Evolutionary conservation across 129 eudicot species (phyloP), one percentile per base, ranked within the genome.

Genomic region (Logfia minima): DNA sequence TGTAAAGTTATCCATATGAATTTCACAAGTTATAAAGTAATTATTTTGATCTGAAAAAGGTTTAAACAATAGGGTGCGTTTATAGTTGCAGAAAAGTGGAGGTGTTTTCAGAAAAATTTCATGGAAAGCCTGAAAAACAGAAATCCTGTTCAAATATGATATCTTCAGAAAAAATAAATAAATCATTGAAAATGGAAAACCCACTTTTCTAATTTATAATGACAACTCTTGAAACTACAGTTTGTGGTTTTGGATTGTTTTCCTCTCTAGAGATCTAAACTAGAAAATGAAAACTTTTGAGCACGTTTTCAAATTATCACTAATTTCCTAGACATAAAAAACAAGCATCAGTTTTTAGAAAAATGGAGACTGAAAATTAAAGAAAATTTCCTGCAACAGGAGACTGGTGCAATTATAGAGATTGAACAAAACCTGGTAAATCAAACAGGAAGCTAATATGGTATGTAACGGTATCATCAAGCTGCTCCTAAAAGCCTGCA

Each of bases 401-500:
- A 63, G 43, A 62, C 7, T 11, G 64, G 29, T 52, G 29, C 21
- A 52, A 17, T 64, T 43, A 56, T 1, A 11, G 55, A 66, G 56
- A 66, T 78, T 62, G 51, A 53, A 66, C 55, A 24, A 23, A 28
- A 94, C 99, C 97, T 94, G 97, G 84, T 79, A 91, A 81, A 87
- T 71, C 83, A 91, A 85, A 80, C 86, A 79, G 60, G 80, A 76
- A 45, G 96, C 99, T 84, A 94, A 73, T 81, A 89, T 77, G 72
- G 88, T 78, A 80, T 94, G 99, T 45, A 84, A 32, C 31, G 99
- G 93, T 77, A 94, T 88, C 99, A 91, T 91, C 84, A 94, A 86
- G 85, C 79, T 87, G 75, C 93, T 71, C 81, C 88, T 91, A 81
- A 91, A 94, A 67, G 93, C 99, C 99, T 94, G 93, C 77, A 83